phyloP scores from a whole-genome alignment of 2,329 filamentous ascomycete species.

The Colletotrichum siamense region DNA sequence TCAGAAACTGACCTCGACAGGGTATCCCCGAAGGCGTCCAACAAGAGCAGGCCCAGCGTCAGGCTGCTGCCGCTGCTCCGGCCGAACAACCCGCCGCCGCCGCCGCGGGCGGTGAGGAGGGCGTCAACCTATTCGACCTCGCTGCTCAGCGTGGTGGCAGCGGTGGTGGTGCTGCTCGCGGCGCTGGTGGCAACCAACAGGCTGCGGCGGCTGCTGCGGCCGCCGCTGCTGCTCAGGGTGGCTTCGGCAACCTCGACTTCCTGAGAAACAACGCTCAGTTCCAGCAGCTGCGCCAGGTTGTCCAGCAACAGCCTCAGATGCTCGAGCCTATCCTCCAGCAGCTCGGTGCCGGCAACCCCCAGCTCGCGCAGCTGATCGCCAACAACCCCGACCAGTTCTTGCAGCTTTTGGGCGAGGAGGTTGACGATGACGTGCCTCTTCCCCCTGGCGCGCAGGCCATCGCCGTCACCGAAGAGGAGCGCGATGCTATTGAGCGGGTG shows the following conservation, averaged over 20 bases:
- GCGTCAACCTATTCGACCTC: conserved; percentile 90
- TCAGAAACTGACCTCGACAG: conserved; percentile 45
- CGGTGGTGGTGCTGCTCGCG: conserved; percentile 45
- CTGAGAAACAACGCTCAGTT: conserved; percentile 96
- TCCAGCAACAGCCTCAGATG: conserved; percentile 98
- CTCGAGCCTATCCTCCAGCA: conserved; percentile 97
- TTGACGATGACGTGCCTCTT: conserved; percentile 81
- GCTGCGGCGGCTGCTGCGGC: conserved; percentile 51
- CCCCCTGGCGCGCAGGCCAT: conserved; percentile 91
- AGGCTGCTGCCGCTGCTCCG: conserved; percentile 47
- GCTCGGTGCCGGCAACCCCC: conserved; percentile 92
- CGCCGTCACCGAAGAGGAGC: conserved; percentile 92
- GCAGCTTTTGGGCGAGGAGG: conserved; percentile 85
- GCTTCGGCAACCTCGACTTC: conserved; percentile 86
- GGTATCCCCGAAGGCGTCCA: conserved; percentile 89
- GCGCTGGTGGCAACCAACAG: conserved; percentile 43
- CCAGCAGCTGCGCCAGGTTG: conserved; percentile 94
- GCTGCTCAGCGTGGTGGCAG: conserved; percentile 72
- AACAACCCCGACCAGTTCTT: conserved; percentile 94
- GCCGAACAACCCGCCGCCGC: conserved; percentile 44
- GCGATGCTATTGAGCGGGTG: conserved; percentile 95
- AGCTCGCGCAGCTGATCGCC: conserved; percentile 90
- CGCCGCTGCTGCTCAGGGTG: conserved; percentile 56
- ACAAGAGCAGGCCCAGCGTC: conserved; percentile 67
- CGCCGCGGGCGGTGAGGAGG: conserved; percentile 65